phyloP scores from a whole-genome alignment of 345 rosid species.

The Erysimum cheiranthoides region DNA sequence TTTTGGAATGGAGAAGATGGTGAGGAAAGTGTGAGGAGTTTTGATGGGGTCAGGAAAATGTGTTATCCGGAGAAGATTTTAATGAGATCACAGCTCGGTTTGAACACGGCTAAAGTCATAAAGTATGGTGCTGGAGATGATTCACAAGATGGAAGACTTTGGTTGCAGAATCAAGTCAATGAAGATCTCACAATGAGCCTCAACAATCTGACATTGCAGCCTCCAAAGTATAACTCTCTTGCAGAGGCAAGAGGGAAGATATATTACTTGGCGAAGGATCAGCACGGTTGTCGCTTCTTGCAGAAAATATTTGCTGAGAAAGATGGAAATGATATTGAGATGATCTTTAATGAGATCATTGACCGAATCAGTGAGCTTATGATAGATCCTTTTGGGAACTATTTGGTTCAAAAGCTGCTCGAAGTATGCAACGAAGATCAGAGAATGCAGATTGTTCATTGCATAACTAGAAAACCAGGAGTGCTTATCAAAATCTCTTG shows the following conservation, averaged over 20 bases:
- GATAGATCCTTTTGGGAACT: conserved; percentile 81
- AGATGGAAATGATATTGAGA: conserved; percentile 59
- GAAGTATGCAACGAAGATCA: conserved; percentile 81
- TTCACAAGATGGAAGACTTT: conserved; percentile 48
- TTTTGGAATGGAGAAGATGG: conserved; percentile 49
- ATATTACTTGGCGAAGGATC: conserved; percentile 73
- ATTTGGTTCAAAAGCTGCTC: conserved; percentile 75
- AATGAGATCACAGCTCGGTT: conserved; percentile 61
- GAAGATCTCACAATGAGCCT: conserved; percentile 45
- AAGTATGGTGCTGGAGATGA: conserved; percentile 61
- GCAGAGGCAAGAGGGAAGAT: conserved; percentile 66
- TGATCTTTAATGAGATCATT: conserved; percentile 69
- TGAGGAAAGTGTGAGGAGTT: conserved; percentile 48
- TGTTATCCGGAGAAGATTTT: conserved; percentile 67
- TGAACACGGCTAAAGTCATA: conserved; percentile 53
- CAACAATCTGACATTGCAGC: conserved; percentile 53
- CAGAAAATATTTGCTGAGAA: conserved; percentile 73
- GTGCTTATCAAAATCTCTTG: conserved; percentile 73
- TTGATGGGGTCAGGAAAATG: conserved; percentile 53
- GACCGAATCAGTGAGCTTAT: conserved; percentile 71
- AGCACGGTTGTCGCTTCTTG: conserved; percentile 76
- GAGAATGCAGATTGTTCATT: conserved; percentile 60
- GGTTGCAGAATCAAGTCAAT: conserved; percentile 55
- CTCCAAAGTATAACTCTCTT: conserved; percentile 55
- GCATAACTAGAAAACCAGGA: conserved; percentile 62